phyloP scores from a whole-genome alignment of 2,329 filamentous ascomycete species.

The Epichloe glyceriae region DNA sequence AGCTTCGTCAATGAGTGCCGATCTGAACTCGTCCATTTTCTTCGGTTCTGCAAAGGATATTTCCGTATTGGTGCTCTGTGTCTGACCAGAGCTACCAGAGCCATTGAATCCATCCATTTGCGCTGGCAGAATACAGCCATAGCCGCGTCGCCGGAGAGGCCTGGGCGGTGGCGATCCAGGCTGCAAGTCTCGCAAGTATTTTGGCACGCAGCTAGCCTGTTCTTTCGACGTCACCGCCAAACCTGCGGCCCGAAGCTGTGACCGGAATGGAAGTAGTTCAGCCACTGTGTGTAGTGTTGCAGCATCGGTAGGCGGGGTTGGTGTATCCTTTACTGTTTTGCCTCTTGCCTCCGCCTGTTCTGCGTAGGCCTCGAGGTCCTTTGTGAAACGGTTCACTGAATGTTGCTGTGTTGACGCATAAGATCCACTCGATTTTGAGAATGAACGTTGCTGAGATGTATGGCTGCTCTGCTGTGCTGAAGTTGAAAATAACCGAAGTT shows the following conservation, averaged over 20 bases:
- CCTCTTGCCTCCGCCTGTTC: slow-evolving; percentile 24
- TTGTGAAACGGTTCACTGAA: slow-evolving; percentile 24
- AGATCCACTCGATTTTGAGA: slow-evolving; percentile 15
- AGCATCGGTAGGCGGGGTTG: slow-evolving; percentile 27
- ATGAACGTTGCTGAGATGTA: not conserved
- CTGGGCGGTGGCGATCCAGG: not conserved
- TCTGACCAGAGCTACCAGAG: slow-evolving; percentile 7
- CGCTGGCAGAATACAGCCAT: not conserved
- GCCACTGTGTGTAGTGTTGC: slow-evolving; percentile 36
- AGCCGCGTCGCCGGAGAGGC: not conserved
- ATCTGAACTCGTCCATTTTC: slow-evolving; percentile 21
- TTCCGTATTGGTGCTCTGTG: slow-evolving; percentile 16
- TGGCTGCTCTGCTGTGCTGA: not conserved
- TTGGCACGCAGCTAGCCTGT: slow-evolving; percentile 24
- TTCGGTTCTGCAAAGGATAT: slow-evolving; percentile 19
- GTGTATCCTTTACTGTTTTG: slow-evolving; percentile 25
- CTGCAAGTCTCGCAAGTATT: slow-evolving; percentile 7
- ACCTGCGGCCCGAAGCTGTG: slow-evolving; percentile 39
- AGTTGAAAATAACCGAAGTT: slow-evolving; percentile 27
- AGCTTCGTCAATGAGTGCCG: slow-evolving; percentile 20
- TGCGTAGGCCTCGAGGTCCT: slow-evolving; percentile 17
- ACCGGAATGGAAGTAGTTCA: slow-evolving; percentile 38
- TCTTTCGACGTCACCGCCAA: slow-evolving; percentile 41
- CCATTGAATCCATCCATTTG: slow-evolving; percentile 19
- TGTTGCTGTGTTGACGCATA: slow-evolving; percentile 30